These are phyloP conservation scores for Coemansia linderi DNA, from an alignment of 371 early-diverging fungal species.

Conservation along the genomic window DNA sequence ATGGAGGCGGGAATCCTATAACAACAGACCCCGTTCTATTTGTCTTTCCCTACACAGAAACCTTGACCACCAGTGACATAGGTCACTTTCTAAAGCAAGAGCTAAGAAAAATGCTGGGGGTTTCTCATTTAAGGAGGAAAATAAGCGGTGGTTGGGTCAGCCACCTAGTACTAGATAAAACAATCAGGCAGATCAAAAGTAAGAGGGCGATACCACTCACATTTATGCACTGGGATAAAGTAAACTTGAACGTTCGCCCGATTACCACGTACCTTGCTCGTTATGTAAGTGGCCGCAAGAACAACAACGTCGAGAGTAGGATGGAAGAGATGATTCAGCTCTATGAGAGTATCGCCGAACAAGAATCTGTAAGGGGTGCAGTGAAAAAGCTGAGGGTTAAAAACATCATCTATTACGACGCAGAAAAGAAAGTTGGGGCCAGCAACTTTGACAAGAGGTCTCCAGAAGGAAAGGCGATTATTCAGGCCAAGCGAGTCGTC, in stretches of 20 bases:
- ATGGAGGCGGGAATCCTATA: background rate
- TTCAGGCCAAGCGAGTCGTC: background rate
- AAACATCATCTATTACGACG: background rate
- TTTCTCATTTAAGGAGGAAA: background rate
- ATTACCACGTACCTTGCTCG: background rate
- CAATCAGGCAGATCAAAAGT: background rate
- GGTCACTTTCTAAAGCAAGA: background rate
- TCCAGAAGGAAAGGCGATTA: conserved; percentile 4
- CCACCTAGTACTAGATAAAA: background rate
- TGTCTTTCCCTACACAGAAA: background rate
- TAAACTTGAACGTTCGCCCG: background rate
- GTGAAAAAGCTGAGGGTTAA: background rate
- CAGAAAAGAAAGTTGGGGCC: background rate
- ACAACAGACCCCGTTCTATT: background rate
- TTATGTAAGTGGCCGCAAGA: background rate
- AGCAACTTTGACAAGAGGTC: background rate
- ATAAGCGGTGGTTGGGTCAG: background rate
- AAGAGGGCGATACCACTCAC: background rate
- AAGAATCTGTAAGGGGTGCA: background rate
- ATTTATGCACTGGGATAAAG: background rate
- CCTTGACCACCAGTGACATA: background rate
- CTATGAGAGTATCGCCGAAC: background rate
- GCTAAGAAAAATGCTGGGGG: background rate
- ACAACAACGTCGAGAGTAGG: background rate
- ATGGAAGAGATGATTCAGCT: background rate